These are phyloP conservation scores for Saccharomyces hybrid DNA, from an alignment of 1,139 yeast species.

Conservation along the genomic window DNA sequence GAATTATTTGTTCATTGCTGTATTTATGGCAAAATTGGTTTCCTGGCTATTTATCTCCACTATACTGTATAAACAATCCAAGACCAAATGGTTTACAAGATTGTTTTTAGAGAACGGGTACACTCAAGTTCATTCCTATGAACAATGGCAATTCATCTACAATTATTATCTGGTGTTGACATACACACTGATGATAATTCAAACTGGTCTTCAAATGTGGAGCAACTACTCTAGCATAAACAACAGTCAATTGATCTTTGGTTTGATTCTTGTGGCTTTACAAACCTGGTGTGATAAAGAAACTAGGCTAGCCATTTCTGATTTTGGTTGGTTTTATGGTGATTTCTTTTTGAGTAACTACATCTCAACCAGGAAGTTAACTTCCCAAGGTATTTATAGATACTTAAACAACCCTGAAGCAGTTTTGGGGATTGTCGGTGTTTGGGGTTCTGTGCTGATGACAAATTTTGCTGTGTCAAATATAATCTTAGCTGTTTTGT, in stretches of 20 bases:
- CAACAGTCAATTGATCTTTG: slow-evolving; percentile 45
- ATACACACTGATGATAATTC: slow-evolving; percentile 33
- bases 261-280: slow-evolving; percentile 51
- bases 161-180: slow-evolving; percentile 42
- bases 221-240: slow-evolving; percentile 14
- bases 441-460: slow-evolving; percentile 70
- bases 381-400: slow-evolving; percentile 79
- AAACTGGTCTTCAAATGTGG: slow-evolving; percentile 28
- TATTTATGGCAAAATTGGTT: slow-evolving; percentile 44
- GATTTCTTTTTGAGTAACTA: slow-evolving; percentile 67
- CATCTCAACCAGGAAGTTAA: slow-evolving; percentile 39
- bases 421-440: slow-evolving; percentile 72
- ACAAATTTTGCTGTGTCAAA: slow-evolving; percentile 50
- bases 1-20: slow-evolving; percentile 38
- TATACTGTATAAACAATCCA: slow-evolving; percentile 55
- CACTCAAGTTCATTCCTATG: slow-evolving; percentile 60
- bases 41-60: slow-evolving; percentile 49
- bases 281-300: slow-evolving; percentile 71
- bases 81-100: slow-evolving; percentile 57
- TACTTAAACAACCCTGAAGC: slow-evolving; percentile 83
- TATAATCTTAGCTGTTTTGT: slow-evolving; percentile 48
- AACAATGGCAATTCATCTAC: slow-evolving; percentile 71
- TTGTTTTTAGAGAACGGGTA: slow-evolving; percentile 61
- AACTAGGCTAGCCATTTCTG: slow-evolving; percentile 68
- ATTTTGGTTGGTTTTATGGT: slow-evolving; percentile 87